These are phyloP conservation scores for Gamsiella multidivaricata DNA, from an alignment of 192 early-diverging fungal species.

Conservation along the genomic window DNA sequence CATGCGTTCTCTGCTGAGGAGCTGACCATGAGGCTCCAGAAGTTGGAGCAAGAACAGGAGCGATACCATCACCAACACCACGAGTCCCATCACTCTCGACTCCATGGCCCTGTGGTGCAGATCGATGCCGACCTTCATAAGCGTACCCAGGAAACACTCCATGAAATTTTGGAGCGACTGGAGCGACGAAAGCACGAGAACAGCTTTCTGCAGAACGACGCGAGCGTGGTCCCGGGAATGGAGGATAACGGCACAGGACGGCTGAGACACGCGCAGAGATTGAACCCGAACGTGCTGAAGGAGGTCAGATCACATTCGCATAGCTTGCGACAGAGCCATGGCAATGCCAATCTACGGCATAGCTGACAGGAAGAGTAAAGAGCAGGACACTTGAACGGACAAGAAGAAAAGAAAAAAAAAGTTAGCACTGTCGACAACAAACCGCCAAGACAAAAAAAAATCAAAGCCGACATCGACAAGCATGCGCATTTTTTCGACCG, in stretches of 20 bases:
- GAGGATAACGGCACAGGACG: constrained; percentile 13
- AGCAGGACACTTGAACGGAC: background rate
- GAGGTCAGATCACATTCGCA: background rate
- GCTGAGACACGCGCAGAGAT: background rate
- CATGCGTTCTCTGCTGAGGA: constrained; percentile 16
- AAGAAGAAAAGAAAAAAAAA: background rate
- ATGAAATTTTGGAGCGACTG: constrained; percentile 26
- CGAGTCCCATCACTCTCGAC: background rate
- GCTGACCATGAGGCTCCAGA: constrained; percentile 6
- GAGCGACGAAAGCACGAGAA: constrained; percentile 12
- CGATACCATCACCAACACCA: background rate
- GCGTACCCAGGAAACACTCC: constrained; percentile 11
- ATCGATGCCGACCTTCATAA: constrained; percentile 15
- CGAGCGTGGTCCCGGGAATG: constrained; percentile 1
- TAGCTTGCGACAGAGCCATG: constrained; percentile 16
- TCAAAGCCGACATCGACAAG: too few relatives aligned
- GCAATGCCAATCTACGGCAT: constrained; percentile 28
- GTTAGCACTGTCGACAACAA: too few relatives aligned
- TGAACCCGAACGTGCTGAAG: constrained; percentile 17
- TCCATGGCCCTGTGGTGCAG: background rate
- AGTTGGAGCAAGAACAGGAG: background rate
- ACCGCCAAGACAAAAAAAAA: background rate
- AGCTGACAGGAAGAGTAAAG: constrained; percentile 8
- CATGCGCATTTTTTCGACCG: too few relatives aligned
- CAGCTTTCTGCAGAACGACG: background rate